These are phyloP conservation scores for Marchantia paleacea DNA, from an alignment of 225 moss, liverwort and hornwort species.

Conservation along the genomic window DNA sequence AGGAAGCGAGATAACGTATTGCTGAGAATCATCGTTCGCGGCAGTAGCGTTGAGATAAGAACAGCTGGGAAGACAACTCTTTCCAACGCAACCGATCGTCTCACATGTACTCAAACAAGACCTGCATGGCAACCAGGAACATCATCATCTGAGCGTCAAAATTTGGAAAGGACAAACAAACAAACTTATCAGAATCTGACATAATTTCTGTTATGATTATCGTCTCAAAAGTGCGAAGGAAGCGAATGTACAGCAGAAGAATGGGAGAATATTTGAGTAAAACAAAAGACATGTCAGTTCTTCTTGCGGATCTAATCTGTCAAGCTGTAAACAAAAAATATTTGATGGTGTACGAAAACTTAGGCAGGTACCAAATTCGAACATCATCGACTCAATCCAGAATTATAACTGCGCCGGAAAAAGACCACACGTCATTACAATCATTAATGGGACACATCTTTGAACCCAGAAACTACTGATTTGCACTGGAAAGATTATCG, in stretches of 20 bases:
- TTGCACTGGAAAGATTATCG: not conserved
- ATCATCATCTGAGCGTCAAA: not conserved
- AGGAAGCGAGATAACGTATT: not conserved
- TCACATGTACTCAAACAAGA: conserved; percentile 32
- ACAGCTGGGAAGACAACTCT: conserved; percentile 37
- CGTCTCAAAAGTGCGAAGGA: not conserved
- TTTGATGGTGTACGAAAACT: not conserved
- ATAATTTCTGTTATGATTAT: too few relatives aligned
- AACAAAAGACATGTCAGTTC: not conserved
- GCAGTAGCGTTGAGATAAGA: conserved; percentile 18
- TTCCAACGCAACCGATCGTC: conserved; percentile 33
- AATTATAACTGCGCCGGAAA: not conserved
- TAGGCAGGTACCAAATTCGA: not conserved
- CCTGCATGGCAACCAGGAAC: conserved; percentile 7
- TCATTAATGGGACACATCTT: not conserved
- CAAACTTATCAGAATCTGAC: not conserved
- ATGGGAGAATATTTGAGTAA: too few relatives aligned
- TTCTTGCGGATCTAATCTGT: not conserved
- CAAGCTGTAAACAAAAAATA: not conserved
- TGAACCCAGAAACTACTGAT: not conserved
- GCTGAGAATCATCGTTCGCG: not conserved
- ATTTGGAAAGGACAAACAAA: not conserved
- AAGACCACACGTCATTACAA: not conserved
- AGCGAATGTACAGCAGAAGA: not conserved
- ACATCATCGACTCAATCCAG: not conserved